These are phyloP conservation scores for Durotheca rogersii DNA, from an alignment of 495 filamentous ascomycete genomes.

Conservation along the genomic window DNA sequence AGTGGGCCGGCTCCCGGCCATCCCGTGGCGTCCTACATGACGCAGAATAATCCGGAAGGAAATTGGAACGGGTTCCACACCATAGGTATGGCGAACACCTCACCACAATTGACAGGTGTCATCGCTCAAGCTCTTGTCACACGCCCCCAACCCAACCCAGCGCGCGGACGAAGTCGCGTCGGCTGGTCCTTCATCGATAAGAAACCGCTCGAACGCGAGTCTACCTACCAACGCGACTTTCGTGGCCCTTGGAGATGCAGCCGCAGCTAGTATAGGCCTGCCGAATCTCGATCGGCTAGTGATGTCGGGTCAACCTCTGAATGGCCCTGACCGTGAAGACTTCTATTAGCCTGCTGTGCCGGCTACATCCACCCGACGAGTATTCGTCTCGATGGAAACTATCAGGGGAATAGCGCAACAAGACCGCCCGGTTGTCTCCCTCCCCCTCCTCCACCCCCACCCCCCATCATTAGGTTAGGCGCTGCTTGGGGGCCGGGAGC, in stretches of 20 bases:
- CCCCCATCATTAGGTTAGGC: neutral
- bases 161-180: neutral
- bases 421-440: no score
- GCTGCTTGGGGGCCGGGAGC: no score
- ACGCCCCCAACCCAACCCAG: neutral
- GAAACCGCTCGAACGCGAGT: neutral
- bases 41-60: no score
- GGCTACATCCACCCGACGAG: no score
- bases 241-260: neutral
- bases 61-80: no score
- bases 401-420: no score
- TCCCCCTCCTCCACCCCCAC: no score
- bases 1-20: no score
- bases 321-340: neutral
- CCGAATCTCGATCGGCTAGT: constrained; percentile 1
- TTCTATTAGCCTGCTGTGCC: no score
- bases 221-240: neutral
- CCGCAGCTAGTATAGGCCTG: neutral
- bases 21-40: no score
- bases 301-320: neutral
- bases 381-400: no score
- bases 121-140: neutral
- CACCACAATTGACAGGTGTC: neutral
- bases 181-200: constrained; percentile 1
- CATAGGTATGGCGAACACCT: neutral